Base-by-base conservation (phyloP, 139 green algal species). In the Penium margaritaceum region DNA sequence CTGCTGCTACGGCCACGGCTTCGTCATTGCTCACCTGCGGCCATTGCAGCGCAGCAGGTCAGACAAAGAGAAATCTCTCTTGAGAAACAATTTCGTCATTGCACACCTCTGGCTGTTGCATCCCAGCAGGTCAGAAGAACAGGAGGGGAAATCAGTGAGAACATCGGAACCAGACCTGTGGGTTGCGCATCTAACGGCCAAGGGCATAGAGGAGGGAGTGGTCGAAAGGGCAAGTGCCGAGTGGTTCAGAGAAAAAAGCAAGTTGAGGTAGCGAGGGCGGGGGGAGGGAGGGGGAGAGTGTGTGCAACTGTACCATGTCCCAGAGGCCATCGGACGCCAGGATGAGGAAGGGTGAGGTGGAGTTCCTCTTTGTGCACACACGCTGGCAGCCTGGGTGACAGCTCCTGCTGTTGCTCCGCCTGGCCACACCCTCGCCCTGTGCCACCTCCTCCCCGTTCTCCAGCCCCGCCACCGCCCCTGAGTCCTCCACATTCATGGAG, bases 21-120 rank as follows among this genome's bases (percentile, higher is more conserved):
- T 58, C 47, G 6, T 58, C n/a, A 58, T 58, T 58, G 47, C n/a
- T 58, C 47, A 58, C 47, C 47, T 58, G 47, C n/a, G n/a, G n/a
- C n/a, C n/a, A n/a, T n/a, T n/a, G n/a, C n/a, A n/a, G n/a, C n/a
- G n/a, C n/a, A n/a, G 17, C 27, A 58, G 17, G 3, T 19, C 44
- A n/a, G 47, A 19, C n/a, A 19, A 58, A 58, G 29, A 58, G 15
- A 58, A 58, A n/a, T n/a, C n/a, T n/a, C n/a, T n/a, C n/a, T n/a
- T n/a, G n/a, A n/a, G n/a, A n/a, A n/a, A n/a, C n/a, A n/a, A n/a
- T n/a, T n/a, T n/a, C n/a, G n/a, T n/a, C n/a, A n/a, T n/a, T n/a
- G n/a, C n/a, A n/a, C n/a, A n/a, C n/a, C n/a, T n/a, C n/a, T n/a
- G n/a, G n/a, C n/a, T n/a, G n/a, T n/a, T n/a, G n/a, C n/a, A n/a